Percentiles rank a stretch among this genome's conserved stretches.
Conservation (phyloP, 2,329 filamentous ascomycete genomes). For the Cordyceps cicadae region DNA sequence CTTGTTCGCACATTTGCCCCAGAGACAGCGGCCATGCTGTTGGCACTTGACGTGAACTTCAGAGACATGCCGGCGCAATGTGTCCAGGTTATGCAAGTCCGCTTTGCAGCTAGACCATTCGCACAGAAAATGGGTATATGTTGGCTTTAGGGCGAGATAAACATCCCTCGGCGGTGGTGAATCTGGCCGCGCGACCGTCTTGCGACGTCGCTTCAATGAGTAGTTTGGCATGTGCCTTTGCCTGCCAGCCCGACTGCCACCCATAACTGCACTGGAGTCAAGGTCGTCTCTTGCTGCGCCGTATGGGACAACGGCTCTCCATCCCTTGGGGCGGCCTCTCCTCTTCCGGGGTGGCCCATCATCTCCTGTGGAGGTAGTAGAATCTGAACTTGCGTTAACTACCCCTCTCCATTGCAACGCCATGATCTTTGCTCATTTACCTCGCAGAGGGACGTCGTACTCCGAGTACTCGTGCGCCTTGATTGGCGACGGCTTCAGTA, state of each 20-base stretch:
- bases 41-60: slow-evolving; percentile 36
- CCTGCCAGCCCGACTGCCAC: not conserved
- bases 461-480: slow-evolving; percentile 4
- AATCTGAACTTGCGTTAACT: not conserved
- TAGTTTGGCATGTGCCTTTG: slow-evolving; percentile 15
- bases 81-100: slow-evolving; percentile 55
- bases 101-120: slow-evolving; percentile 53
- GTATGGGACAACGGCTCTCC: slow-evolving; percentile 25
- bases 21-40: slow-evolving; percentile 18
- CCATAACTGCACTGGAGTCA: not conserved
- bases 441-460: not conserved
- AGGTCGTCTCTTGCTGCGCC: slow-evolving; percentile 16
- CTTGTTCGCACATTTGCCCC: slow-evolving; percentile 23
- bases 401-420: not conserved
- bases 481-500: slow-evolving; percentile 1
- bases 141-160: slow-evolving; percentile 34
- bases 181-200: slow-evolving; percentile 34
- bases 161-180: slow-evolving; percentile 31
- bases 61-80: slow-evolving; percentile 45
- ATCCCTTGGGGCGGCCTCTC: slow-evolving; percentile 42
- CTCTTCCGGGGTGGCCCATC: not conserved
- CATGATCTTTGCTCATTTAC: not conserved
- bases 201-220: slow-evolving; percentile 25
- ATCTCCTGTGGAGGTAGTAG: not conserved
- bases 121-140: slow-evolving; percentile 46